Evolutionary conservation across 2,329 filamentous ascomycete genomes (phyloP).

Genomic region (Incumbomyces lentus): DNA sequence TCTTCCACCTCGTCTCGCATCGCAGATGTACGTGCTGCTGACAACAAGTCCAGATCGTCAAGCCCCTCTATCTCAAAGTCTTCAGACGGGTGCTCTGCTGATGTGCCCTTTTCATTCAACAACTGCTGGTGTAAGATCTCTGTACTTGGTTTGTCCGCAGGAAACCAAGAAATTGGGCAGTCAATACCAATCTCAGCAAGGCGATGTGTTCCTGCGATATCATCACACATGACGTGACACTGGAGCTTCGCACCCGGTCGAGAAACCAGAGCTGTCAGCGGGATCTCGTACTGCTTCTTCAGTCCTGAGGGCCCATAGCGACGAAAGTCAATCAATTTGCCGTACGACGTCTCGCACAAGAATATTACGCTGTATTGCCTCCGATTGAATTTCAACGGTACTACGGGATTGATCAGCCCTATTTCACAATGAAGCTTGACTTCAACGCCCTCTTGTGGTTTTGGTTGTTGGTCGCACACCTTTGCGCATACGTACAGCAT

Average conservation of each 20-base stretch:
- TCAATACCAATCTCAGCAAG: slow-evolving; percentile 42
- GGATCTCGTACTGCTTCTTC: slow-evolving; percentile 49
- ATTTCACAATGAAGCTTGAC: slow-evolving; percentile 57
- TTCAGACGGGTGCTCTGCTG: slow-evolving; percentile 28
- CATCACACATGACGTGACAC: slow-evolving; percentile 71
- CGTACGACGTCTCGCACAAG: slow-evolving; percentile 60
- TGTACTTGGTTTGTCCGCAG: slow-evolving; percentile 13
- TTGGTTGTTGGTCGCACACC: slow-evolving; percentile 34
- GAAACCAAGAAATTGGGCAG: slow-evolving; percentile 38
- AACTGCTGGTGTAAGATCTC: slow-evolving; percentile 5
- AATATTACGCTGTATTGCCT: slow-evolving; percentile 61
- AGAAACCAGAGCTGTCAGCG: slow-evolving; percentile 48
- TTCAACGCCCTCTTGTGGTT: slow-evolving; percentile 36
- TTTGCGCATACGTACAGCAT: slow-evolving; percentile 48
- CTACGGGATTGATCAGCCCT: slow-evolving; percentile 58
- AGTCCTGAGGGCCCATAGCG: slow-evolving; percentile 55
- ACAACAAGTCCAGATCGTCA: slow-evolving; percentile 43
- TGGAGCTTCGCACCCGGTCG: slow-evolving; percentile 48
- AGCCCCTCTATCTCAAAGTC: slow-evolving; percentile 45
- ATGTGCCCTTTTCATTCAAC: slow-evolving; percentile 9
- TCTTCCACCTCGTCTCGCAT: too few species aligned
- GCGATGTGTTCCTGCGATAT: slow-evolving; percentile 57
- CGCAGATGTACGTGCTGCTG: too few species aligned
- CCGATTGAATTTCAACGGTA: slow-evolving; percentile 52
- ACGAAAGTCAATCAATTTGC: slow-evolving; percentile 57